Evolutionary conservation across 306 rosid species (phyloP), one percentile per base, ranked within the genome.

Genomic region (Pterocarpus santalinus): DNA sequence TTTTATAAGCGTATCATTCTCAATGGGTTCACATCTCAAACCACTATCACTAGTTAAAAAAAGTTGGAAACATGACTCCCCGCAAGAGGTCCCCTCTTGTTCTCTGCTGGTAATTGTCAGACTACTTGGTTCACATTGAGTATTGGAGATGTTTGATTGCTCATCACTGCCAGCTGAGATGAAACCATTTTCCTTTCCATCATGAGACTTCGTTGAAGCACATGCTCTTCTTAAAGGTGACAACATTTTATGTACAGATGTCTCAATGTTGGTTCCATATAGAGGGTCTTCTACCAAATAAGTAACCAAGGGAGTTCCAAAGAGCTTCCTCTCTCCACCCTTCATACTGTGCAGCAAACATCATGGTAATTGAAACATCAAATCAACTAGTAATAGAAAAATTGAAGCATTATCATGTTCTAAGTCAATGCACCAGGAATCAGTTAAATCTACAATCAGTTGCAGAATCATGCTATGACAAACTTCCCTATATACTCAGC

Each of bases 281-380:
- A 82, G 74, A 39, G 87, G 85, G 55, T 89, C 89, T 65, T 90
- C 97, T 60, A 56, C 89, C 81, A 96, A 73, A 85, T 81, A 92
- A 30, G 94, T 88, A 76, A 96, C 97, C 86, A 96, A 88, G 64
- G 99, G 97, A 53, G 97, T 77, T 61, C 98, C 99, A 55, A 96
- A 88, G 71, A 79, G 87, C 92, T 94, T 94, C 85, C 86, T 87
- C 57, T 85, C 95, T 86, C 79, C 85, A 71, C 87, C 88, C 89
- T 93, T 94, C 80, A 68, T 39, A 62, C 87, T 88, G 78, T 93
- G 87, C 58, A 75, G 75, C 41, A 82, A 66, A 83, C 86, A 86
- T 81, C 92, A 89, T 80, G 66, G 56, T 58, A 65, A 81, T 65
- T 69, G 65, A 81, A 47, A 72, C 64, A 77, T 72, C 72, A 69